Conservation (phyloP, 495 filamentous ascomycete species). For the Neurospora intermedia region DNA sequence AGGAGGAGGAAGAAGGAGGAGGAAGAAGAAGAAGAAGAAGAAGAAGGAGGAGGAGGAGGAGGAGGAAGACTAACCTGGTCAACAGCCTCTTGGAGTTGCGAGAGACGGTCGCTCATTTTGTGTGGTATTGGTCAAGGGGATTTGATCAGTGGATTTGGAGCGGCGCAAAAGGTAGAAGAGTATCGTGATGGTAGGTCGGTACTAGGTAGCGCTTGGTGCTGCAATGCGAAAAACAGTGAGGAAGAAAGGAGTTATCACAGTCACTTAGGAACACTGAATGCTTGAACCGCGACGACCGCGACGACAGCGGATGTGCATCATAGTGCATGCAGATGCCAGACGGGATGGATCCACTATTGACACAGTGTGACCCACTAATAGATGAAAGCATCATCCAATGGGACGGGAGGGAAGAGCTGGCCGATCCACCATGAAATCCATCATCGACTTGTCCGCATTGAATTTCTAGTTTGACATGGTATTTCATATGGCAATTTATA, state of each 20-base stretch:
- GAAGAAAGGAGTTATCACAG: not conserved
- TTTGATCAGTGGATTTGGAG: not conserved
- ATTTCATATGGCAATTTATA: not conserved
- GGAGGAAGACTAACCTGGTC: constrained; percentile 53
- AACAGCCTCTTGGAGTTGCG: constrained; percentile 88
- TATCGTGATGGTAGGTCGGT: not conserved
- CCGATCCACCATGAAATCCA: not conserved
- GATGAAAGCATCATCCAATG: not conserved
- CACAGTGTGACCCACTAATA: not conserved
- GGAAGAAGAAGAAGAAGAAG: too few species aligned
- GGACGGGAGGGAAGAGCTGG: too few species aligned
- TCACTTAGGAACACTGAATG: not conserved
- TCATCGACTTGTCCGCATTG: not conserved
- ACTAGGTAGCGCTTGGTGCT: not conserved
- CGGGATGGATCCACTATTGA: not conserved
- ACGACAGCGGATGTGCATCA: not conserved
- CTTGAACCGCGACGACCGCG: not conserved
- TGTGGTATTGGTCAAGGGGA: not conserved
- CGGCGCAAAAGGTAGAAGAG: not conserved
- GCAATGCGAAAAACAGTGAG: not conserved
- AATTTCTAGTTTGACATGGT: not conserved
- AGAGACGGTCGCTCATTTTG: constrained; percentile 80
- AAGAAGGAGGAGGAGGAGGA: too few species aligned
- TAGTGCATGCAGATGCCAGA: not conserved
- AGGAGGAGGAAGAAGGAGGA: too few species aligned